Evolutionary conservation across 768 basidiomycete species (phyloP).

Genomic region (Neoboletus magnificus): DNA sequence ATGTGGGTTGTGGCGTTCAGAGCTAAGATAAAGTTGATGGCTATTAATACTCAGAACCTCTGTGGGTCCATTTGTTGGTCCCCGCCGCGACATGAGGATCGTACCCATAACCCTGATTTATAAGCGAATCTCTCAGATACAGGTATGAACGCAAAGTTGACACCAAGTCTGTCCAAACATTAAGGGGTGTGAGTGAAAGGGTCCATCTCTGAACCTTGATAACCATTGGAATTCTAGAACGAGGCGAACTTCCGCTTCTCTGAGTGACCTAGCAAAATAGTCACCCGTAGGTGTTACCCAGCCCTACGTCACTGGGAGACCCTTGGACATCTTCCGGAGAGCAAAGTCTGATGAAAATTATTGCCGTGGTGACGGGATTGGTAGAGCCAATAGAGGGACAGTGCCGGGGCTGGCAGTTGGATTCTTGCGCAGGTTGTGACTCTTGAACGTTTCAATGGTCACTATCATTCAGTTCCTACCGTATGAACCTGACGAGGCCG

Average conservation of each 20-base stretch:
- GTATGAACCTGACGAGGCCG: not conserved
- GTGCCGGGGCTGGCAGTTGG: not conserved
- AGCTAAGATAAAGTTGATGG: not conserved
- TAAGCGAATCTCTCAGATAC: constrained; percentile 14
- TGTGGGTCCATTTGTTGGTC: constrained; percentile 18
- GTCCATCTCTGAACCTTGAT: constrained; percentile 20
- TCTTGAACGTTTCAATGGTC: not conserved
- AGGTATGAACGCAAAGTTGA: constrained; percentile 21
- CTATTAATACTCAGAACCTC: constrained; percentile 3
- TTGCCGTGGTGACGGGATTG: not conserved
- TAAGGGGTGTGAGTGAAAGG: not conserved
- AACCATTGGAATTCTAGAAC: not conserved
- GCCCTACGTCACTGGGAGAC: not conserved
- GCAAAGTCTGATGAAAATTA: not conserved
- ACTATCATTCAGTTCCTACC: not conserved
- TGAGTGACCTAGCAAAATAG: not conserved
- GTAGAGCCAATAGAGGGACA: too few relatives aligned
- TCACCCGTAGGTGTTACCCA: not conserved
- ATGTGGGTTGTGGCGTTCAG: not conserved
- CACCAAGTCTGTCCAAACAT: constrained; percentile 8
- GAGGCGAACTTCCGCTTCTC: not conserved
- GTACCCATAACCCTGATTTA: not conserved
- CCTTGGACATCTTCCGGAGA: not conserved
- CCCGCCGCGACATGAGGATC: constrained; percentile 5
- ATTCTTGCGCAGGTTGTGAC: not conserved